Evolutionary conservation across 2,329 filamentous ascomycete genomes (phyloP), one percentile per base, ranked within the genome.

Genomic region (Fusarium ambrosium): DNA sequence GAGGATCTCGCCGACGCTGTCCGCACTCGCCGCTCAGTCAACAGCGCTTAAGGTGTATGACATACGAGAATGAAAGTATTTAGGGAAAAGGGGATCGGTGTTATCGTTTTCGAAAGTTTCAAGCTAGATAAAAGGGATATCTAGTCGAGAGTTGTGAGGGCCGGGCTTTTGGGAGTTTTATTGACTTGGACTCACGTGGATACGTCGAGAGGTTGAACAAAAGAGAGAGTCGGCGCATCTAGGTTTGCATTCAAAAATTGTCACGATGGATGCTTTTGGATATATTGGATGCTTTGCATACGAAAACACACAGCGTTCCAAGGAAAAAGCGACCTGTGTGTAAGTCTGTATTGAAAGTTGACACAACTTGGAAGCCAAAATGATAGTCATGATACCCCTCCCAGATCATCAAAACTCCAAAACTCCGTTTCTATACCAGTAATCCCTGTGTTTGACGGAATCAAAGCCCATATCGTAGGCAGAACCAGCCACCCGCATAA

Each of bases 1-100:
- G 93, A 98, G 84, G 90, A 96, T 78, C 89, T 98, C 34, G 95
- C 97, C 7, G 91, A 91, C n/a, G 94, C 94, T 39, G 93, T 98
- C 62, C 90, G 94, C 62, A 89, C 90, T 73, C 91, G 96, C 78
- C 91, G 97, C 79, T 87, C 90, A 78, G 67, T 85, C 48, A 87
- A 85, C 77, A 82, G 66, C 58, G 66, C 76, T 82, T 64, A 78
- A 81, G 9, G 9, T 73, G 79, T 58, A 79, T 41, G 63, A 77
- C 75, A 76, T 58, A 78, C 70, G 22, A 29, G 13, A 60, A 39
- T n/a, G 55, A 13, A 13, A 22, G 20, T 27, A 41, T 27, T 58
- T 62, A n/a, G 55, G 37, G 63, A 64, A 55, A n/a, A 39, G 45
- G 45, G 41, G 27, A 63, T 61, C 29, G 53, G 53, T 68, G 55